A percentile compares a stretch with the other conserved stretches of the same genome.
Conservation (phyloP, 1,139 yeast genomes). For the Yamadazyma kanchanaburiensis region DNA sequence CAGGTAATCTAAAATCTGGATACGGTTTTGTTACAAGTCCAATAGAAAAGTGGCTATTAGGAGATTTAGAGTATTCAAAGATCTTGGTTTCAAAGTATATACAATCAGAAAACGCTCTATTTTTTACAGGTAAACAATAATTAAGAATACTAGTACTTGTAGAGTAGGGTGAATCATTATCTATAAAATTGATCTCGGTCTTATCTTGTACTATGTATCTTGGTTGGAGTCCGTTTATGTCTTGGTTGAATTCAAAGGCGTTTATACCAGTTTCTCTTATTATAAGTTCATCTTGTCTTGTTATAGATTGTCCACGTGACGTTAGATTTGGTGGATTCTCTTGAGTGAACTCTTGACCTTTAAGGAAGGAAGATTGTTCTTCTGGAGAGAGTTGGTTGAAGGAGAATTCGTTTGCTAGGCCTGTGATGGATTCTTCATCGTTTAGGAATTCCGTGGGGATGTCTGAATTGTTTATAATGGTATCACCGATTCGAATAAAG, state of each 20-base stretch:
- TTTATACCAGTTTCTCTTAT: constrained; percentile 39
- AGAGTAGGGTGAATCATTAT: constrained; percentile 40
- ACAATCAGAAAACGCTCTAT: constrained; percentile 53
- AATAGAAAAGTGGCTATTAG: constrained; percentile 52
- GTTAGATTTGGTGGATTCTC: constrained; percentile 30
- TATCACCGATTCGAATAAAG: constrained; percentile 1
- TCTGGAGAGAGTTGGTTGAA: constrained; percentile 40
- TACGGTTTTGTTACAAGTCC: constrained; percentile 89
- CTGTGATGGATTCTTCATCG: constrained; percentile 37
- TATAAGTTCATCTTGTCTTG: constrained; percentile 26
- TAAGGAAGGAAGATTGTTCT: constrained; percentile 36
- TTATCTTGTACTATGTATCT: constrained; percentile 55
- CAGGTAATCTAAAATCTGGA: constrained; percentile 84
- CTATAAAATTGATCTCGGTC: constrained; percentile 55
- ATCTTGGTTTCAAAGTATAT: constrained; percentile 72
- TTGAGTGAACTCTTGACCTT: constrained; percentile 33
- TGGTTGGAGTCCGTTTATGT: constrained; percentile 25
- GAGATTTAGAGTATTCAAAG: constrained; percentile 39
- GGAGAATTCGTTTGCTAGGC: constrained; percentile 37
- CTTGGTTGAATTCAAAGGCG: constrained; percentile 44
- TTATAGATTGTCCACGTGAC: constrained; percentile 32
- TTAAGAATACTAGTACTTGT: constrained; percentile 52
- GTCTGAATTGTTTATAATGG: constrained; percentile 9
- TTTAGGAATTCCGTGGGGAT: constrained; percentile 40
- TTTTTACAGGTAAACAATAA: constrained; percentile 59